phyloP scores from a whole-genome alignment of 345 rosid genomes.

The Eucalyptus curtisii region DNA sequence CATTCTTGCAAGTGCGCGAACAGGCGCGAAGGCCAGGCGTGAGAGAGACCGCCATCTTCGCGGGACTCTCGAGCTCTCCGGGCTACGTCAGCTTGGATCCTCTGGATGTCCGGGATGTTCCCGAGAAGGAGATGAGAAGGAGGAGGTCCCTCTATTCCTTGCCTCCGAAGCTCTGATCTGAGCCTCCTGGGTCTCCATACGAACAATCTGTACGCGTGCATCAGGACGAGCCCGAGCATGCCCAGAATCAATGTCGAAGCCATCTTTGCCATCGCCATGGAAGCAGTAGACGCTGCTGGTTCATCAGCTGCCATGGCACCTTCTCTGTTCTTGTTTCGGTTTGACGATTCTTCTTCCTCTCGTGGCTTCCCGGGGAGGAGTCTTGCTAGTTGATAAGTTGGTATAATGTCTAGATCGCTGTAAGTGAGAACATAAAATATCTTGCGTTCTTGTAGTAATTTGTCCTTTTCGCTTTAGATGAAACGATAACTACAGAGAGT shows the following conservation, averaged over 20 bases:
- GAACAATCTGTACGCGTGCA: neutral
- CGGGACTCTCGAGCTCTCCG: neutral
- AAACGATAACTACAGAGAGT: neutral
- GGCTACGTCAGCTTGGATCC: neutral
- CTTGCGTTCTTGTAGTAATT: neutral
- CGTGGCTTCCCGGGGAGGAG: neutral
- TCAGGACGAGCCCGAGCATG: neutral
- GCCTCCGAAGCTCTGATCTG: slow-evolving; percentile 15
- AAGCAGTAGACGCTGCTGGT: neutral
- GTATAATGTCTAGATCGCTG: neutral
- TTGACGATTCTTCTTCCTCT: neutral
- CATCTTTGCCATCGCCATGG: neutral
- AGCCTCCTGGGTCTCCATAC: slow-evolving; percentile 9
- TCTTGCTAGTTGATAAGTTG: neutral
- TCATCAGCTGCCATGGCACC: neutral
- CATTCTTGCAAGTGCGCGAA: slow-evolving; percentile 18
- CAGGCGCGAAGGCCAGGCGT: slow-evolving; percentile 25
- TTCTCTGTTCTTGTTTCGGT: neutral
- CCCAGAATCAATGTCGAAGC: slow-evolving; percentile 4
- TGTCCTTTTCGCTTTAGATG: neutral
- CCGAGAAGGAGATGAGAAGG: slow-evolving; percentile 27
- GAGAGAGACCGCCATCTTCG: neutral
- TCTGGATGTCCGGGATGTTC: slow-evolving; percentile 23
- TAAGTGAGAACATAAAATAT: neutral
- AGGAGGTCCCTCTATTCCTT: slow-evolving; percentile 36